Evolutionary conservation across 345 rosid genomes (phyloP).

Genomic region (Hibiscus tridactylites): DNA sequence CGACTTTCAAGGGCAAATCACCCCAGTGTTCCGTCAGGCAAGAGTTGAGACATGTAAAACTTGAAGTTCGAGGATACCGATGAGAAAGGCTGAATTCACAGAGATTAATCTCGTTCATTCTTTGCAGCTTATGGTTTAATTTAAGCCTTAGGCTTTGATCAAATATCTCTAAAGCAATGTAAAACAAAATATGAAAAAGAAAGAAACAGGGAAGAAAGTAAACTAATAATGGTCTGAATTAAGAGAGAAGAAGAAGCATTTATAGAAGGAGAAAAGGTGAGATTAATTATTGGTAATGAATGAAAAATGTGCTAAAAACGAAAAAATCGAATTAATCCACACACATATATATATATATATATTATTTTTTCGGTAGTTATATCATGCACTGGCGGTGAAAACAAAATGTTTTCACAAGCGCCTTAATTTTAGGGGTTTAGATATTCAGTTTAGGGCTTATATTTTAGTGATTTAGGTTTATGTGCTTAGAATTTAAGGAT

Average conservation of each 20-base stretch:
- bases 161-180: neutral
- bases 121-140: neutral
- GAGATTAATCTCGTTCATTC: conserved; percentile 3
- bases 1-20: conserved; percentile 41
- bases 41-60: conserved; percentile 32
- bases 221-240: neutral
- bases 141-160: neutral
- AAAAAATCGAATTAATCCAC: too few species aligned
- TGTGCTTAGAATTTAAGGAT: too few species aligned
- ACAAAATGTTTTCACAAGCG: too few species aligned
- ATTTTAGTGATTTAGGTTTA: too few species aligned
- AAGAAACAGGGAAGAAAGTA: neutral
- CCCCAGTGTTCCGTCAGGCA: conserved; percentile 60
- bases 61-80: conserved; percentile 20
- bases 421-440: too few species aligned
- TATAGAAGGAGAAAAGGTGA: neutral
- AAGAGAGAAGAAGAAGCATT: neutral
- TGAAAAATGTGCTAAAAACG: too few species aligned
- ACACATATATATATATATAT: too few species aligned
- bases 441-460: too few species aligned
- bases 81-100: conserved; percentile 8
- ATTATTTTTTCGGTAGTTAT: too few species aligned
- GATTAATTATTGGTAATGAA: neutral
- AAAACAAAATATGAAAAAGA: neutral
- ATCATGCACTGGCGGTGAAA: too few species aligned